A percentile compares a stretch with the other conserved stretches of the same genome.
phyloP scores from a whole-genome alignment of 495 filamentous ascomycete species.

The Penicillium coffeae region DNA sequence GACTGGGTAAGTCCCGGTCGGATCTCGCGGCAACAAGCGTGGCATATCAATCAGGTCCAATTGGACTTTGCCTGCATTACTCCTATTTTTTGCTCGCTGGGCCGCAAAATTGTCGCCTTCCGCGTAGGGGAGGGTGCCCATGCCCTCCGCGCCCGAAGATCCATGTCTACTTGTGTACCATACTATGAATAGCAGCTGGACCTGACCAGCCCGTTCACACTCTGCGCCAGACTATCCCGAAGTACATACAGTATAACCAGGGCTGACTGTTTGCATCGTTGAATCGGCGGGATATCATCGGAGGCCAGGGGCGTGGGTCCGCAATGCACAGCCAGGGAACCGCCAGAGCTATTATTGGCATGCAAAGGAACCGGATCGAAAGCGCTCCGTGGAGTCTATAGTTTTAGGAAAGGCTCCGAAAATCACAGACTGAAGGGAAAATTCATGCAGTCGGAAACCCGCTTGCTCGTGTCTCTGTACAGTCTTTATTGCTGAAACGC shows the following conservation, averaged over 20 bases:
- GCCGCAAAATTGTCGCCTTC: too few relatives aligned
- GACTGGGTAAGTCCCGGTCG: constrained; percentile 2
- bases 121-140: too few relatives aligned
- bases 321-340: constrained; percentile 15
- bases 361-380: constrained; percentile 19
- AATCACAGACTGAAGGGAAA: constrained; percentile 7
- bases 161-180: too few relatives aligned
- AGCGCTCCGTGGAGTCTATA: background rate
- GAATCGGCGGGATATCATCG: too few relatives aligned
- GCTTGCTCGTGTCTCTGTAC: too few relatives aligned
- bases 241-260: too few relatives aligned
- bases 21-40: constrained; percentile 13
- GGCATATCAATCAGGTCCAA: constrained; percentile 5
- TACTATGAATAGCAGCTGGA: too few relatives aligned
- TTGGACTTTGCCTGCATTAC: constrained; percentile 6
- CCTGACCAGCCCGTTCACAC: too few relatives aligned
- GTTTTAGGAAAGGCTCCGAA: constrained; percentile 4
- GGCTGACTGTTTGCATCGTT: too few relatives aligned
- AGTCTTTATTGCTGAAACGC: constrained; percentile 1
- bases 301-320: constrained; percentile 4
- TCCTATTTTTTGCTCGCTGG: too few relatives aligned
- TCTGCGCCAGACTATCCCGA: too few relatives aligned
- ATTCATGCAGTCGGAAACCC: constrained; percentile 1
- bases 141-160: too few relatives aligned
- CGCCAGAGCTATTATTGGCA: constrained; percentile 20